A percentile compares a stretch with the other conserved stretches of the same genome.
Evolutionary conservation across 2,329 filamentous ascomycete species (phyloP).

Genomic region (Coniochaeta hoffmannii): DNA sequence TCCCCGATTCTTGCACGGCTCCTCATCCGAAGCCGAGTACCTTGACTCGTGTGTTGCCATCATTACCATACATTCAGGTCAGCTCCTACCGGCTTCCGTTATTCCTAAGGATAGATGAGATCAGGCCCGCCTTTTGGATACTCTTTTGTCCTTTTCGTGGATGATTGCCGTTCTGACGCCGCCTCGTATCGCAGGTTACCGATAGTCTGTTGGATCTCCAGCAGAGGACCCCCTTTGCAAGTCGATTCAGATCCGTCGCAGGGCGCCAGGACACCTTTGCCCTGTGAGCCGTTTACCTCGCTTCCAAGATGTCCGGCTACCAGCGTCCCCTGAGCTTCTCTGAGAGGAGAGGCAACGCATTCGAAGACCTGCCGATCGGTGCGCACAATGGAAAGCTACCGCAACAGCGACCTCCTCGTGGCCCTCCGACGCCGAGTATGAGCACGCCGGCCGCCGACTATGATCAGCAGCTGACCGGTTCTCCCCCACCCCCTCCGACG

Average conservation of each 20-base stretch:
- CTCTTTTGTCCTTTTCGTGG: too few species aligned
- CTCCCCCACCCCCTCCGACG: conserved; percentile 57
- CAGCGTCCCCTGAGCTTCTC: conserved; percentile 51
- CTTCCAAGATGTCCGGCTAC: conserved; percentile 32
- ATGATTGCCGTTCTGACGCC: not conserved
- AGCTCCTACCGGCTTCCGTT: too few species aligned
- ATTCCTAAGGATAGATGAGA: not conserved
- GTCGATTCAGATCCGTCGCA: not conserved
- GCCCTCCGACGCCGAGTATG: conserved; percentile 61
- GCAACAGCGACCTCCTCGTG: conserved; percentile 41
- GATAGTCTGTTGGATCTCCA: not conserved
- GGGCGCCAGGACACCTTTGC: not conserved
- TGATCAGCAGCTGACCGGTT: conserved; percentile 52
- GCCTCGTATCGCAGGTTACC: not conserved
- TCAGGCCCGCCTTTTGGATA: too few species aligned
- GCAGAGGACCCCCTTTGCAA: too few species aligned
- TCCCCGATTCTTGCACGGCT: not conserved
- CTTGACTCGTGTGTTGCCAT: not conserved
- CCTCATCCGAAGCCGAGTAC: not conserved
- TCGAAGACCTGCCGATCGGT: conserved; percentile 50
- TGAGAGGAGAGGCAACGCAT: conserved; percentile 50
- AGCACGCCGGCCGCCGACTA: conserved; percentile 56
- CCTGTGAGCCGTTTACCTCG: not conserved
- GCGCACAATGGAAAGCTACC: conserved; percentile 47
- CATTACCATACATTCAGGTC: too few species aligned